Evolutionary conservation across 768 basidiomycete genomes (phyloP).

Genomic region (Butyriboletus loyo): DNA sequence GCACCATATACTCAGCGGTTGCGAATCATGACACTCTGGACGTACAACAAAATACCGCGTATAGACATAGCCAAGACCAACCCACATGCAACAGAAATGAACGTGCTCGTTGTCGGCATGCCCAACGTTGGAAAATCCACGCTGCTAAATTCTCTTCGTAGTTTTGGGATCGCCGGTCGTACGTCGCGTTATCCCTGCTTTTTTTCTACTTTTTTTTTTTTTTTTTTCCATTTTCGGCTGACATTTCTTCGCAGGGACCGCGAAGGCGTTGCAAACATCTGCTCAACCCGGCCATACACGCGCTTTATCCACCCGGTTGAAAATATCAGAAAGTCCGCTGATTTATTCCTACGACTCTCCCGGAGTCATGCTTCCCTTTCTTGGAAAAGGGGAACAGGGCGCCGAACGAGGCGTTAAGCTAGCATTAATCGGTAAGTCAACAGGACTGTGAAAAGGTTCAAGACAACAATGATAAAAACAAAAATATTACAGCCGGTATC

Average conservation of each 20-base stretch:
- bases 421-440: constrained; percentile 80
- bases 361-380: constrained; percentile 94
- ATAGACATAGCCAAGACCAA: constrained; percentile 68
- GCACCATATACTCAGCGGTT: not conserved
- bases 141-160: constrained; percentile 84
- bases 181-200: constrained; percentile 31
- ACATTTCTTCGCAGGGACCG: constrained; percentile 47
- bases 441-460: constrained; percentile 6
- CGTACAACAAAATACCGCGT: not conserved
- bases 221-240: not conserved
- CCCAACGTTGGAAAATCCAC: constrained; percentile 99
- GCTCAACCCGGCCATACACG: constrained; percentile 90
- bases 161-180: constrained; percentile 86
- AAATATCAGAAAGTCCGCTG: constrained; percentile 73
- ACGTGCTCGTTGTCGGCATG: constrained; percentile 96
- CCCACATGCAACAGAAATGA: constrained; percentile 71
- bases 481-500: constrained; percentile 68
- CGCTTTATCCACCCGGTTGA: constrained; percentile 82
- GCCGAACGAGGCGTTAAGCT: constrained; percentile 92
- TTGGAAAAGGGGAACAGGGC: constrained; percentile 81
- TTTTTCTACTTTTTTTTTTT: not conserved
- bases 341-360: constrained; percentile 96
- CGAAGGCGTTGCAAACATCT: constrained; percentile 88
- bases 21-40: not conserved
- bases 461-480: constrained; percentile 2